These are phyloP conservation scores for Mycena pura DNA, from an alignment of 768 basidiomycete genomes.

Conservation along the genomic window DNA sequence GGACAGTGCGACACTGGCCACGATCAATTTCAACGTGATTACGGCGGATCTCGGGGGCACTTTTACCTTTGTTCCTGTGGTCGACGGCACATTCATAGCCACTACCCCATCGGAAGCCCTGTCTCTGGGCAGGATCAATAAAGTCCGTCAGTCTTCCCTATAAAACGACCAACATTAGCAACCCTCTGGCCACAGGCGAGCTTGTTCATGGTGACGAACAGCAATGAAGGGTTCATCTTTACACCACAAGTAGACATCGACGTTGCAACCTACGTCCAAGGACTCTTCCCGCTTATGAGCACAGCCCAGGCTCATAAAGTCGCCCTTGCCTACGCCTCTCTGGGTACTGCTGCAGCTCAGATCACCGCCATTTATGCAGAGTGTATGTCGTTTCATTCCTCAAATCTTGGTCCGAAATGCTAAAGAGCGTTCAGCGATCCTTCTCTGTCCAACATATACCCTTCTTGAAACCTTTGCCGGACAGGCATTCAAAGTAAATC, in stretches of 20 bases:
- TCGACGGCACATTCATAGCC: slow-evolving; percentile 39
- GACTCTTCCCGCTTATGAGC: slow-evolving; percentile 27
- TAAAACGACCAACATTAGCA: no score
- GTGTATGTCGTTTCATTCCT: slow-evolving; percentile 30
- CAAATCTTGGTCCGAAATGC: background rate
- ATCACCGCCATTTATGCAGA: slow-evolving; percentile 30
- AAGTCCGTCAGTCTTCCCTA: slow-evolving; percentile 34
- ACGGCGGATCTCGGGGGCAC: slow-evolving; percentile 29
- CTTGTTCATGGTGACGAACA: slow-evolving; percentile 32
- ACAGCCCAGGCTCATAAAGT: background rate
- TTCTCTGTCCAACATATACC: slow-evolving; percentile 34
- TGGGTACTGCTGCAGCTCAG: slow-evolving; percentile 25
- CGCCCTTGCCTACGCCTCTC: slow-evolving; percentile 17
- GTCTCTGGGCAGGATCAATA: slow-evolving; percentile 32
- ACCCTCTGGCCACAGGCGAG: background rate
- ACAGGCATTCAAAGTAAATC: slow-evolving; percentile 5
- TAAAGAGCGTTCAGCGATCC: slow-evolving; percentile 31
- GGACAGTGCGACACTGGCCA: slow-evolving; percentile 17
- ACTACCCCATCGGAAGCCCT: slow-evolving; percentile 37
- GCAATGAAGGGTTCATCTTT: slow-evolving; percentile 31
- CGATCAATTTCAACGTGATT: slow-evolving; percentile 25
- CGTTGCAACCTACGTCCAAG: slow-evolving; percentile 25
- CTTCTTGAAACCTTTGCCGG: slow-evolving; percentile 10
- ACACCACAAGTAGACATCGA: slow-evolving; percentile 17
- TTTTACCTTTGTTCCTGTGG: slow-evolving; percentile 34